These are phyloP conservation scores for Acacia confusa DNA, from an alignment of 306 rosid genomes.

Conservation along the genomic window DNA sequence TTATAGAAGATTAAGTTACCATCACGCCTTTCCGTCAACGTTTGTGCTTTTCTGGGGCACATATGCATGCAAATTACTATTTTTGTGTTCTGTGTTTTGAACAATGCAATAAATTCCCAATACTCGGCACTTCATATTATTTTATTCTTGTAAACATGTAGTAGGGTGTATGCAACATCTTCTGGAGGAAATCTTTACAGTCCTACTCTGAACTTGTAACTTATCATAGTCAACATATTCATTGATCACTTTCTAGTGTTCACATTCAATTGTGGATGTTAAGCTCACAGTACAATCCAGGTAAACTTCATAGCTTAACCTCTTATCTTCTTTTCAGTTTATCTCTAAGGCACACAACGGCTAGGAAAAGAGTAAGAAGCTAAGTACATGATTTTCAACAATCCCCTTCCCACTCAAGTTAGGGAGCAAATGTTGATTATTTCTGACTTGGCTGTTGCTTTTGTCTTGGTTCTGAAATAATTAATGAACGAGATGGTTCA, in stretches of 20 bases:
- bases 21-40: no score
- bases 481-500: no score
- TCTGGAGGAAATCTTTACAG: not conserved
- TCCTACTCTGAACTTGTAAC: not conserved
- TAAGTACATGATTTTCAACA: not conserved
- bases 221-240: not conserved
- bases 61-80: no score
- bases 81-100: no score
- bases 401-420: not conserved
- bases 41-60: no score
- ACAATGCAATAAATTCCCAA: no score
- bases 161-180: not conserved
- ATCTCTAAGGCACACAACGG: not conserved
- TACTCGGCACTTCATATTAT: not conserved
- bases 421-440: not conserved
- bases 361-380: not conserved
- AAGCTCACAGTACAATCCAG: no score
- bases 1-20: no score
- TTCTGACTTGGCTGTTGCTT: not conserved
- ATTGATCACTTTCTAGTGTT: conserved; percentile 6
- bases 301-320: no score
- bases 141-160: not conserved
- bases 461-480: not conserved
- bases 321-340: not conserved
- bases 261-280: not conserved